A percentile compares a stretch with the other conserved stretches of the same genome.
Evolutionary conservation across 2,329 filamentous ascomycete genomes (phyloP).

Genomic region (Fusarium haematococcum): DNA sequence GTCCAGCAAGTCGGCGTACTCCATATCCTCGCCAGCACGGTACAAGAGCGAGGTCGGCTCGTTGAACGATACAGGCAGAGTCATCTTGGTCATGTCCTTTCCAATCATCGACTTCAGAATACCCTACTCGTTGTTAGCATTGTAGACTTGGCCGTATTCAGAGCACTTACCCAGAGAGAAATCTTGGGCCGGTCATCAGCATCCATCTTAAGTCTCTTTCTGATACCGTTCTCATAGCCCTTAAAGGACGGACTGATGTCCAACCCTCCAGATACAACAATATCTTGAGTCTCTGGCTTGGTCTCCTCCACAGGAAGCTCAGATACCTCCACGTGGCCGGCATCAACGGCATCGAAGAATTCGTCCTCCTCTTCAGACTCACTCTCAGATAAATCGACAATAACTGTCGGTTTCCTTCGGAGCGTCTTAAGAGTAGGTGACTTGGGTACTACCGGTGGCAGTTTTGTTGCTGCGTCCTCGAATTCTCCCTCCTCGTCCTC

Average conservation of each 20-base stretch:
- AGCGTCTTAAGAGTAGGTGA: conserved; percentile 49
- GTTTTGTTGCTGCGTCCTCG: conserved; percentile 34
- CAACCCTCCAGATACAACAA: conserved; percentile 56
- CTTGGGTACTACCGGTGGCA: conserved; percentile 16
- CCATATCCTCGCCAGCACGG: conserved; percentile 96
- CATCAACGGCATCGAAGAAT: conserved; percentile 97
- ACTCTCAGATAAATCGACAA: conserved; percentile 82
- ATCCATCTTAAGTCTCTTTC: conserved; percentile 86
- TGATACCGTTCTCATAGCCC: conserved; percentile 91
- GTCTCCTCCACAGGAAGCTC: conserved; percentile 69
- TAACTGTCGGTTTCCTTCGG: conserved; percentile 71
- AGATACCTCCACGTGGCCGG: conserved; percentile 86
- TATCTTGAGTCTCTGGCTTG: conserved; percentile 56
- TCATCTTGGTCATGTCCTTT: conserved; percentile 99
- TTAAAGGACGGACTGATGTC: conserved; percentile 84
- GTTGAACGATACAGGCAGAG: conserved; percentile 96
- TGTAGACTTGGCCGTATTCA: background rate
- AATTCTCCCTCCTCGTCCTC: conserved; percentile 38
- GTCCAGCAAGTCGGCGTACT: conserved; percentile 94
- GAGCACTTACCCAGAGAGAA: conserved; percentile 85
- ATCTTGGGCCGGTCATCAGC: conserved; percentile 94
- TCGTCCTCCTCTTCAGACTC: conserved; percentile 88
- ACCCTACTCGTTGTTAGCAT: conserved; percentile 66
- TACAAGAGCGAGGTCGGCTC: conserved; percentile 96
- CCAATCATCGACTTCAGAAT: conserved; percentile 99